Evolutionary conservation across 1,139 yeast species (phyloP), one percentile per base, ranked within the genome.

Genomic region (Suhomyces chickasaworum): DNA sequence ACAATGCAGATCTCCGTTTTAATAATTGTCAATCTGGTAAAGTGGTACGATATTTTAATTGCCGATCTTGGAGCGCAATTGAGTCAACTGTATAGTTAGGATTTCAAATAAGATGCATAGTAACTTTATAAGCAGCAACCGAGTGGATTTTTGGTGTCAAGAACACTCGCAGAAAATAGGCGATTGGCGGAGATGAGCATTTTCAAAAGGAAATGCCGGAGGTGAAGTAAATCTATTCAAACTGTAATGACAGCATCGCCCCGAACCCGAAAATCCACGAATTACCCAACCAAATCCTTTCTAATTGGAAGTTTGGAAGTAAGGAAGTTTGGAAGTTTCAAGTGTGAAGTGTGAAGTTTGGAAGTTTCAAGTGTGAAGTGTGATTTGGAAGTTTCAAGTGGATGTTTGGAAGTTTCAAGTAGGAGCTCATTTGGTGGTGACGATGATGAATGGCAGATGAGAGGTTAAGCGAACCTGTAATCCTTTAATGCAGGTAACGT

Each of bases 171-270:
- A 22, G 40, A 37, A 27, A 37, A 37, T 27, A 18, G 40, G 40
- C 31, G 40, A 37, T 18, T 37, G 21, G 31, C 25, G 41, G 27
- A 39, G 34, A 20, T 20, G 41, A 15, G 27, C 31, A 18, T 37
- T 30, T 36, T 29, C 29, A 39, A 39, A 39, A 36, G 41, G 41
- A 36, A 39, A 20, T 31, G 41, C 18, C 16, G 13, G n/a, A 16
- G 17, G 29, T 22, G 10, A 15, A 21, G 20, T 17, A 9, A 13
- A 13, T 17, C 15, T 17, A n/a, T 5, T 8, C 32, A 13, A 29
- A 13, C 17, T 29, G 32, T 13, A 29, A 6, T 13, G 17, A 29
- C 17, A 29, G 10, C 8, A 13, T 13, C 17, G 32, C 17, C 10
- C 32, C 32, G 32, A 29, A n/a, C n/a, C n/a, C n/a, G n/a, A n/a